Evolutionary conservation across 192 early-diverging fungal genomes (phyloP), one percentile per base, ranked within the genome.

Genomic region (Gaertneriomyces semiglobifer): DNA sequence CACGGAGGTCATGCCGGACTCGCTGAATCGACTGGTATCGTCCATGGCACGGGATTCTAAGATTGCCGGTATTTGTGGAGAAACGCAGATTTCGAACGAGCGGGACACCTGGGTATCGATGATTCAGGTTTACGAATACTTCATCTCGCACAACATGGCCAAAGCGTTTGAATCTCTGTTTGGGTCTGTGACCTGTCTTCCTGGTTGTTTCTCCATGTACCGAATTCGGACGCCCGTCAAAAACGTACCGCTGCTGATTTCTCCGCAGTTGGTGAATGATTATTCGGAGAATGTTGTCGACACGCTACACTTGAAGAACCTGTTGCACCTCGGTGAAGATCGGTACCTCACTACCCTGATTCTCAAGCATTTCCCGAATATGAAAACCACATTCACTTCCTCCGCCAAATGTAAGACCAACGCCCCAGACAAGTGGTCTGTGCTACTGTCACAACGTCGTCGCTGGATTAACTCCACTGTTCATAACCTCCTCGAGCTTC

Each of bases 381-480:
- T 89, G 81, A 93, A 93, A 77, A 92, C 92, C 77, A 93, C 87
- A 38, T 99, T 98, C 60, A 93, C 90, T 10, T 81, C 90, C 6
- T 88, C 96, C 72, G 97, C 97, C 52, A 85, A 84, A 64, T 94
- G 93, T 77, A 81, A 75, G 70, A 99, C 97, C 9, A 87, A 90
- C 7, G 95, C 90, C 2, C 97, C 97, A 4, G 93, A 96, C 69
- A 81, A 86, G 53, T 98, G 92, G 90, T 76, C 79, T 1, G 81
- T 99, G 7, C 76, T 99, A 51, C 73, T 96, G 9, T 98, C 95
- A 7, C 96, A 99, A 78, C 83, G 96, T 33, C 90, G 96, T 69
- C 89, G 96, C 19, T 98, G 96, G 96, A 98, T 98, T 78, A 98
- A 98, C 79, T 96, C 94, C 9, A 98, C 96, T 0, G 89, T 98